These are phyloP conservation scores for Schizosaccharomyces lindneri DNA, from an alignment of 805 yeast species.

Conservation along the genomic window DNA sequence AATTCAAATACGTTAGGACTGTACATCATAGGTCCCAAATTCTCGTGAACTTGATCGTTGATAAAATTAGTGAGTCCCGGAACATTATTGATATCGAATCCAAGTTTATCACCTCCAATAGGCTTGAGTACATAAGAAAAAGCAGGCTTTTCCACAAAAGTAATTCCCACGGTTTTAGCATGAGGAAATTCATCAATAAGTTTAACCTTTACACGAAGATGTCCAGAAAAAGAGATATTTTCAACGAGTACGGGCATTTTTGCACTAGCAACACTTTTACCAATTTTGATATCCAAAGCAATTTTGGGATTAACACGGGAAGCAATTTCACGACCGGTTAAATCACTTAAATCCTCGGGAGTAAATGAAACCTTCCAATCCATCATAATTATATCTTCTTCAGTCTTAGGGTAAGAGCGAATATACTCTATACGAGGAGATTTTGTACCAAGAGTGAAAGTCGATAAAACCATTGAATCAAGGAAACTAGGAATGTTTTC, in stretches of 20 bases:
- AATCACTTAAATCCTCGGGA: slow-evolving; percentile 71
- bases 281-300: slow-evolving; percentile 48
- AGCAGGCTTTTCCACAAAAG: slow-evolving; percentile 65
- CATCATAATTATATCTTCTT: slow-evolving; percentile 83
- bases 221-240: slow-evolving; percentile 50
- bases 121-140: slow-evolving; percentile 62
- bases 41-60: slow-evolving; percentile 63
- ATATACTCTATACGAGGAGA: slow-evolving; percentile 85
- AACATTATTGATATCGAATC: slow-evolving; percentile 63
- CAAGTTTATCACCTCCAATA: slow-evolving; percentile 62
- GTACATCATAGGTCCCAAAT: slow-evolving; percentile 68
- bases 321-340: slow-evolving; percentile 62
- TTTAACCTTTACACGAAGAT: slow-evolving; percentile 58
- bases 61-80: slow-evolving; percentile 75
- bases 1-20: slow-evolving; percentile 82
- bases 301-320: slow-evolving; percentile 63
- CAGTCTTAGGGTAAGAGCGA: slow-evolving; percentile 73
- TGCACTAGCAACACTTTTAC: slow-evolving; percentile 40
- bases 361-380: slow-evolving; percentile 86
- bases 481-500: slow-evolving; percentile 59
- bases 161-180: slow-evolving; percentile 67
- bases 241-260: slow-evolving; percentile 59
- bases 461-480: slow-evolving; percentile 55
- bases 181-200: slow-evolving; percentile 85
- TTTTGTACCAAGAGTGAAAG: slow-evolving; percentile 80